These are phyloP conservation scores for Venturia asperata DNA, from an alignment of 2,329 filamentous ascomycete species.

Conservation along the genomic window DNA sequence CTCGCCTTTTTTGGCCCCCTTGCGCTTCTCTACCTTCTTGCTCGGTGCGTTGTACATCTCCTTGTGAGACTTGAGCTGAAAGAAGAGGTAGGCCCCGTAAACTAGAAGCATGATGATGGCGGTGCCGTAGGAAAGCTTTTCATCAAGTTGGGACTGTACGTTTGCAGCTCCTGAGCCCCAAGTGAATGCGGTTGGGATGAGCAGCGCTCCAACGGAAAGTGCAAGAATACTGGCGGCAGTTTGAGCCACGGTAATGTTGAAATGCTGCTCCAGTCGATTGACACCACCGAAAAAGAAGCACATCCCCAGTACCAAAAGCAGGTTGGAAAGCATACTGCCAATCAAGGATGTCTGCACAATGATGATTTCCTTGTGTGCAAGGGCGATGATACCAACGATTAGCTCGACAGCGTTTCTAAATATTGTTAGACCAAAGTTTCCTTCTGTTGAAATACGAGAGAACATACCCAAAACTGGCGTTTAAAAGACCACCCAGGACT, in stretches of 20 bases:
- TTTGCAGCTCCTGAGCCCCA: slow-evolving; percentile 30
- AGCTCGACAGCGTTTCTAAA: slow-evolving; percentile 74
- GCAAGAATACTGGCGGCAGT: slow-evolving; percentile 77
- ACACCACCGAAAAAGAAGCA: slow-evolving; percentile 85
- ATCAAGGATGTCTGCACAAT: slow-evolving; percentile 92
- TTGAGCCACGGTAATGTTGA: slow-evolving; percentile 88
- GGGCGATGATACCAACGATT: slow-evolving; percentile 79
- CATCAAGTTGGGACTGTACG: slow-evolving; percentile 13
- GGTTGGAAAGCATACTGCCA: slow-evolving; percentile 83
- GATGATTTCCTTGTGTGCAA: slow-evolving; percentile 63
- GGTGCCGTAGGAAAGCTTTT: slow-evolving; percentile 59
- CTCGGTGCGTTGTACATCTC: slow-evolving; percentile 73
- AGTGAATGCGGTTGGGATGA: slow-evolving; percentile 81
- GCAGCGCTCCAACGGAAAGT: slow-evolving; percentile 70
- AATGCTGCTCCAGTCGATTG: slow-evolving; percentile 72
- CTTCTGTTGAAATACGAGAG: not conserved
- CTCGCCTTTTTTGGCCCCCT: slow-evolving; percentile 40
- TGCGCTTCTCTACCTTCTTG: slow-evolving; percentile 63
- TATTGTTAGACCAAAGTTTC: slow-evolving; percentile 23
- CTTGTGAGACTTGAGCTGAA: slow-evolving; percentile 82
- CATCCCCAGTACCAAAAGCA: slow-evolving; percentile 83
- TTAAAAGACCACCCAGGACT: slow-evolving; percentile 78
- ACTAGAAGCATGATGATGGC: slow-evolving; percentile 75
- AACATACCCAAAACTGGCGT: slow-evolving; percentile 75
- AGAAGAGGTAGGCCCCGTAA: slow-evolving; percentile 77